Evolutionary conservation across 2,329 filamentous ascomycete species (phyloP).

Genomic region (Sclerotinia subarctica): DNA sequence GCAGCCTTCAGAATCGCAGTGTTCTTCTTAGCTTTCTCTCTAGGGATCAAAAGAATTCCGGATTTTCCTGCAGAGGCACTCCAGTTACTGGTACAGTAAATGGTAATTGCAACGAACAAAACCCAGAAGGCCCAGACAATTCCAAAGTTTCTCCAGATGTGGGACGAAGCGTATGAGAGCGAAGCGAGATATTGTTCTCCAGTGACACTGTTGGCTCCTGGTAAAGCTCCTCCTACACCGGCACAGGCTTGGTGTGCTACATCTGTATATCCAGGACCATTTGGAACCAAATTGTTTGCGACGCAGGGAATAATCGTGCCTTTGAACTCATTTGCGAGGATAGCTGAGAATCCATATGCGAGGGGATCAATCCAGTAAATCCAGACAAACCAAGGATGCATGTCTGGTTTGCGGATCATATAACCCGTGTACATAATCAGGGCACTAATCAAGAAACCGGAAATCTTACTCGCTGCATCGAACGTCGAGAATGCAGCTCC

Average conservation of each 20-base stretch:
- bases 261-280: constrained; percentile 48
- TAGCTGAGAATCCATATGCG: constrained; percentile 65
- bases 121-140: constrained; percentile 62
- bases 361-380: constrained; percentile 64
- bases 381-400: constrained; percentile 64
- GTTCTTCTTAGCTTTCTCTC: constrained; percentile 52
- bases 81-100: constrained; percentile 57
- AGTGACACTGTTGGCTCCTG: constrained; percentile 49
- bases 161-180: constrained; percentile 50
- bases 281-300: constrained; percentile 49
- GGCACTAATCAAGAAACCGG: constrained; percentile 50
- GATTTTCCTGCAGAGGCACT: constrained; percentile 50
- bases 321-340: constrained; percentile 71
- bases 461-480: constrained; percentile 55
- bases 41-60: constrained; percentile 57
- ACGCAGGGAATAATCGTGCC: constrained; percentile 51
- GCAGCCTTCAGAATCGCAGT: constrained; percentile 28
- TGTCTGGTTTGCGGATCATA: constrained; percentile 58
- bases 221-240: constrained; percentile 54
- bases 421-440: constrained; percentile 62
- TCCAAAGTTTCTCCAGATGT: constrained; percentile 60
- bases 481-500: constrained; percentile 60
- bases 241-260: constrained; percentile 50
- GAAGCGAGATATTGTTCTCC: constrained; percentile 57
- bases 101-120: constrained; percentile 56